phyloP scores from a whole-genome alignment of 1,139 yeast genomes.

The Debaryomycetaceae sp. region DNA sequence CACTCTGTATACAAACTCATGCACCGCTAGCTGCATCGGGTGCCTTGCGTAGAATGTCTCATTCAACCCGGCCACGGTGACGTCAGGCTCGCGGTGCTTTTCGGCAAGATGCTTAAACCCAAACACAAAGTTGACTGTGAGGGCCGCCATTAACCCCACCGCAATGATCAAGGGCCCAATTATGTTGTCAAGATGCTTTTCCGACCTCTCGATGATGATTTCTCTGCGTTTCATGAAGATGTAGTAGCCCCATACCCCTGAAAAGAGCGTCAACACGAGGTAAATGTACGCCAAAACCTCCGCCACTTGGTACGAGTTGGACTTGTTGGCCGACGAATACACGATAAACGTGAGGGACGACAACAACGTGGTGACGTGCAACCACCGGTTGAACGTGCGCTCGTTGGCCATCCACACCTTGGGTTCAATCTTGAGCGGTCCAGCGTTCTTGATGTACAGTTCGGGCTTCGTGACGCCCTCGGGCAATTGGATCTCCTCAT shows the following conservation, averaged over 20 bases:
- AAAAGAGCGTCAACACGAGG: slow-evolving; percentile 74
- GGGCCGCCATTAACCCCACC: slow-evolving; percentile 59
- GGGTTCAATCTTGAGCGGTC: slow-evolving; percentile 91
- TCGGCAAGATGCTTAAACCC: slow-evolving; percentile 46
- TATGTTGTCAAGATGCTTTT: slow-evolving; percentile 83
- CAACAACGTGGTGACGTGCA: slow-evolving; percentile 82
- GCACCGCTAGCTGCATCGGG: slow-evolving; percentile 32
- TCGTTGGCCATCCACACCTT: slow-evolving; percentile 98
- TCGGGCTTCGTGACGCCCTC: slow-evolving; percentile 85
- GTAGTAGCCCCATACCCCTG: slow-evolving; percentile 86
- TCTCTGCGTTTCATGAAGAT: slow-evolving; percentile 68
- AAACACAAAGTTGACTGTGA: slow-evolving; percentile 66
- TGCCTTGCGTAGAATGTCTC: slow-evolving; percentile 30
- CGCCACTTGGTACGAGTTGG: slow-evolving; percentile 57
- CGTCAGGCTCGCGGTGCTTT: slow-evolving; percentile 5
- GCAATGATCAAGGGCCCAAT: slow-evolving; percentile 84
- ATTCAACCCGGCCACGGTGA: slow-evolving; percentile 11
- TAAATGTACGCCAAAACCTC: slow-evolving; percentile 69
- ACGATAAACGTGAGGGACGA: slow-evolving; percentile 85
- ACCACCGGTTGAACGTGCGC: slow-evolving; percentile 95
- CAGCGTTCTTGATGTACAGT: slow-evolving; percentile 75
- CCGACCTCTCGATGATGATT: slow-evolving; percentile 76
- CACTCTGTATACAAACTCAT: slow-evolving; percentile 24
- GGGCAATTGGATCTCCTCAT: slow-evolving; percentile 76
- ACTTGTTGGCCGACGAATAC: slow-evolving; percentile 67